phyloP scores from a whole-genome alignment of 768 basidiomycete species.

The Xerocomellus amylosporus region DNA sequence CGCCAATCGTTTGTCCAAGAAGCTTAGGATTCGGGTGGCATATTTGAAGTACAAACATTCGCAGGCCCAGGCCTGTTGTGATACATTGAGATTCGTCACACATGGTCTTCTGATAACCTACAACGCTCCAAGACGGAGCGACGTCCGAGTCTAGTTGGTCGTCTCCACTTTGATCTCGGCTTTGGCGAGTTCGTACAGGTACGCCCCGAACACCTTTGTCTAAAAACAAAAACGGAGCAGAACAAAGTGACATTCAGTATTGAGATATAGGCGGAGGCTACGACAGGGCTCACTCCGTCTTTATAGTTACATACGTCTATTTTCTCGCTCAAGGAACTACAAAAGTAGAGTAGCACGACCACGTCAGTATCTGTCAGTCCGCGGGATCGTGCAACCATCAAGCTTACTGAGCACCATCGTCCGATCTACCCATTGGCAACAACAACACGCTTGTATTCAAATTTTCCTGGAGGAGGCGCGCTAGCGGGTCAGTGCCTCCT shows the following conservation, averaged over 20 bases:
- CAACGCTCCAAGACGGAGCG: not conserved
- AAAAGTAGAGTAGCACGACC: not conserved
- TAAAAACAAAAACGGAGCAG: not conserved
- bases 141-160: not conserved
- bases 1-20: no score
- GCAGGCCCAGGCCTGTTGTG: no score
- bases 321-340: slow-evolving; percentile 89
- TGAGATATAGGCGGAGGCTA: not conserved
- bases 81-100: not conserved
- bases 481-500: slow-evolving; percentile 86
- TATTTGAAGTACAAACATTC: not conserved
- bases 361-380: not conserved
- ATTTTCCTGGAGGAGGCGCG: slow-evolving; percentile 80
- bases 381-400: no score
- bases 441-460: slow-evolving; percentile 78
- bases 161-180: not conserved
- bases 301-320: slow-evolving; percentile 67
- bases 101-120: not conserved
- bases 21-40: no score
- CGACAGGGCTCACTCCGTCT: slow-evolving; percentile 52
- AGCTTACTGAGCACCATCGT: slow-evolving; percentile 84
- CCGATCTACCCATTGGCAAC: slow-evolving; percentile 85
- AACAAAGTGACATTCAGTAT: not conserved
- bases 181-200: slow-evolving; percentile 14
- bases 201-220: slow-evolving; percentile 17